Conservation (phyloP, 495 filamentous ascomycete genomes). For the Aspergillus baeticus region DNA sequence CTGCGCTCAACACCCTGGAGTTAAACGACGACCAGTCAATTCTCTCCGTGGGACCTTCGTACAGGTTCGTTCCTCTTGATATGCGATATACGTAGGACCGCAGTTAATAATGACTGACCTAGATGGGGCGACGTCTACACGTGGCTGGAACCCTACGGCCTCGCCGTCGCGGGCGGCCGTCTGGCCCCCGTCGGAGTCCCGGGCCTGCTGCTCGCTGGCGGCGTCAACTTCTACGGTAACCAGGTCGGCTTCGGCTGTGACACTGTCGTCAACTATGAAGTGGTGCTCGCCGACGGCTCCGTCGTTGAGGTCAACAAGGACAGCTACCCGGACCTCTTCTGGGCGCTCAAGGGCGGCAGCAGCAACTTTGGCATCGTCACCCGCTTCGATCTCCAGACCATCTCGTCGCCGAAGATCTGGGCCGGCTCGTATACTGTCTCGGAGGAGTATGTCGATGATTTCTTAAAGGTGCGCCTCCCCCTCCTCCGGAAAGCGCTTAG, state of each 20-base stretch:
- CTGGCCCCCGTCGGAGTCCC: conserved; percentile 52
- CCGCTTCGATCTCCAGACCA: conserved; percentile 46
- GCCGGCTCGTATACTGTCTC: conserved; percentile 36
- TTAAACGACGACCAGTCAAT: conserved; percentile 28
- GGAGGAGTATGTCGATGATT: conserved; percentile 28
- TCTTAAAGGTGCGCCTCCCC: conserved; percentile 25
- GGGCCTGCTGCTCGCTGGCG: conserved; percentile 50
- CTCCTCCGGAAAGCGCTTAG: neutral
- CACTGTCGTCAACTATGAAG: conserved; percentile 52
- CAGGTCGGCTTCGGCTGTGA: conserved; percentile 50
- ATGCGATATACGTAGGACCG: conserved; percentile 23
- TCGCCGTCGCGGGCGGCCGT: conserved; percentile 54
- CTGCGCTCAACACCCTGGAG: conserved; percentile 39
- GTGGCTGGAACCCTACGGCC: conserved; percentile 41
- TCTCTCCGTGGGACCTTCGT: conserved; percentile 28
- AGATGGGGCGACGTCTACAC: conserved; percentile 58
- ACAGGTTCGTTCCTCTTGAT: conserved; percentile 24
- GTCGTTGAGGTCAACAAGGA: conserved; percentile 51
- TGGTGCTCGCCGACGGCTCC: conserved; percentile 59
- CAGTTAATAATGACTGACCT: conserved; percentile 15
- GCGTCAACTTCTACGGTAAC: conserved; percentile 48
- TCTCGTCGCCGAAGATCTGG: conserved; percentile 47
- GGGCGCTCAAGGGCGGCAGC: conserved; percentile 54
- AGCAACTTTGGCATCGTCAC: conserved; percentile 58
- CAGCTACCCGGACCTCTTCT: conserved; percentile 59